A percentile compares a stretch with the other conserved stretches of the same genome.
Evolutionary conservation across 1,284 basidiomycete genomes (phyloP).

Genomic region (Ustilago trichophora): DNA sequence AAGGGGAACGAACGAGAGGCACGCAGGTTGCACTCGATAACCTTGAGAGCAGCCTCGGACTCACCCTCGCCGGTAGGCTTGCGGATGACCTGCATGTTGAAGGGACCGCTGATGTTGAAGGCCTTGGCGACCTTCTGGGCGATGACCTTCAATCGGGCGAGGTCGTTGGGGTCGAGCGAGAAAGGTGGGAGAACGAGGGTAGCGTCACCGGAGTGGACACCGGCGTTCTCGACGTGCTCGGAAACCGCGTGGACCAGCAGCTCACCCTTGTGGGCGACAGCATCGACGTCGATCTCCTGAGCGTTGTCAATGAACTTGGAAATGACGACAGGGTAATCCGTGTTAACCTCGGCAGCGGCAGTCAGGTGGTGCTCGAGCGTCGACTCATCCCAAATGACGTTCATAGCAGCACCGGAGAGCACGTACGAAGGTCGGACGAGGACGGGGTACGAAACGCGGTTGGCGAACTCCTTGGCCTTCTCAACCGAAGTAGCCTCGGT

Average conservation of each 20-base stretch:
- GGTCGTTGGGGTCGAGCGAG: constrained; percentile 79
- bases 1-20: constrained; percentile 99
- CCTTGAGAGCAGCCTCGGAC: constrained; percentile 81
- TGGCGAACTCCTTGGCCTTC: constrained; percentile 89
- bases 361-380: constrained; percentile 90
- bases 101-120: constrained; percentile 96
- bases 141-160: constrained; percentile 86
- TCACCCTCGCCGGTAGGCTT: constrained; percentile 74
- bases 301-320: constrained; percentile 98
- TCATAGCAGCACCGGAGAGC: constrained; percentile 98
- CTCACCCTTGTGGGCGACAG: constrained; percentile 91
- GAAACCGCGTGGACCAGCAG: constrained; percentile 96
- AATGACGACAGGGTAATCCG: constrained; percentile 95
- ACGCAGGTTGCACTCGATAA: constrained; percentile 98
- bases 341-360: constrained; percentile 92
- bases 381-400: constrained; percentile 93
- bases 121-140: constrained; percentile 93
- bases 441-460: constrained; percentile 73
- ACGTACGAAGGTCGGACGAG: constrained; percentile 77
- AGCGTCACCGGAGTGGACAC: constrained; percentile 98
- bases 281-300: constrained; percentile 98
- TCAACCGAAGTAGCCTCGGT: constrained; percentile 86
- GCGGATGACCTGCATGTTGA: constrained; percentile 99
- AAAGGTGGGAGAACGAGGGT: constrained; percentile 97
- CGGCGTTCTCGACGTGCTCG: constrained; percentile 98